These are phyloP conservation scores for Akanthomyces dipterigenus DNA, from an alignment of 2,329 filamentous ascomycete species.

Conservation along the genomic window DNA sequence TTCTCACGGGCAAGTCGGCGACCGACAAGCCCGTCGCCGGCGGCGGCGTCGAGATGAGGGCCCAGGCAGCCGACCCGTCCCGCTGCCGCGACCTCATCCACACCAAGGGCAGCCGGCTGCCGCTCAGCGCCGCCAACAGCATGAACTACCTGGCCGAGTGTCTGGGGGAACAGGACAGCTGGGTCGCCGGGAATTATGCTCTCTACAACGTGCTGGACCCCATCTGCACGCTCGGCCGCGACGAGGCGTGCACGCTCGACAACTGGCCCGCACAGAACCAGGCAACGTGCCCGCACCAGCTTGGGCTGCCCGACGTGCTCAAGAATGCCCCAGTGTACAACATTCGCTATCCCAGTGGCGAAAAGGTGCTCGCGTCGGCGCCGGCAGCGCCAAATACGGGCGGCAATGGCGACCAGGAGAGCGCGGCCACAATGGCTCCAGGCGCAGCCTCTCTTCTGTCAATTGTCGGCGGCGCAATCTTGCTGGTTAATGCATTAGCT, in stretches of 20 bases:
- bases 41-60: conserved; percentile 42
- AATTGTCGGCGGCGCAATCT: background rate
- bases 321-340: conserved; percentile 37
- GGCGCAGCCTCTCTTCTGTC: background rate
- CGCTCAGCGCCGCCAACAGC: conserved; percentile 42
- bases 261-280: conserved; percentile 36
- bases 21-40: conserved; percentile 38
- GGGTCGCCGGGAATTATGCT: conserved; percentile 41
- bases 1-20: conserved; percentile 40
- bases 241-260: conserved; percentile 40
- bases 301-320: conserved; percentile 32
- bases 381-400: background rate
- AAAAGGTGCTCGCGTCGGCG: conserved; percentile 29
- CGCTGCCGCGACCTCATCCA: conserved; percentile 43
- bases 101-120: conserved; percentile 32
- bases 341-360: conserved; percentile 39
- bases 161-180: conserved; percentile 31
- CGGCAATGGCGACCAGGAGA: background rate
- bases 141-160: conserved; percentile 47
- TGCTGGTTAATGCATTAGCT: background rate
- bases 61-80: conserved; percentile 35
- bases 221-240: conserved; percentile 37
- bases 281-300: conserved; percentile 34
- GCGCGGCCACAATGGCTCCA: background rate
- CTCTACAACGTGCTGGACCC: conserved; percentile 46